phyloP scores from a whole-genome alignment of 257 asterid species.

The Cruciata laevipes region DNA sequence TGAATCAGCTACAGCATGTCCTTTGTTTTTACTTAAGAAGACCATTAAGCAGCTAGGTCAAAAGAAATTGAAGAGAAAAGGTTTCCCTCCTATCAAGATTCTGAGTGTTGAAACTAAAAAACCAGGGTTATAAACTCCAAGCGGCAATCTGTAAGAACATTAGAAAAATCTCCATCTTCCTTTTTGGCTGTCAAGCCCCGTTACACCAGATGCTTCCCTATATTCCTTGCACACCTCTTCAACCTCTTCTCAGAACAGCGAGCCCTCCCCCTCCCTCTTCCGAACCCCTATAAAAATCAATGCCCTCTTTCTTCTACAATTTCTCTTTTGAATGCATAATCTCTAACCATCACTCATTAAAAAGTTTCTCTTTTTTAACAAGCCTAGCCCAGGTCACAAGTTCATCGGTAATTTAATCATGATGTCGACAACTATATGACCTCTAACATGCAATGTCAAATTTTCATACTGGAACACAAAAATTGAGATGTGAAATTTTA shows the following conservation, averaged over 20 bases:
- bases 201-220: background rate
- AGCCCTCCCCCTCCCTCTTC: background rate
- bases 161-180: background rate
- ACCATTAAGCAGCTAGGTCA: background rate
- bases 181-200: background rate
- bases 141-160: background rate
- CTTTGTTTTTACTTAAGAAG: background rate
- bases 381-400: background rate
- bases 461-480: background rate
- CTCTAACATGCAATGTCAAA: background rate
- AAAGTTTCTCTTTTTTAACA: background rate
- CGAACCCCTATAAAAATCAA: background rate
- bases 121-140: background rate
- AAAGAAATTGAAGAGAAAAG: background rate
- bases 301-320: background rate
- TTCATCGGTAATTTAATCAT: background rate
- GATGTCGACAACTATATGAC: background rate
- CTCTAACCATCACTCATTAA: background rate
- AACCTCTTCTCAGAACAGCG: background rate
- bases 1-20: background rate
- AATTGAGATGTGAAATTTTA: background rate
- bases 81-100: background rate
- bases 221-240: background rate
- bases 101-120: background rate
- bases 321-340: background rate